Base-by-base conservation (phyloP, 371 early-diverging fungal species). In the Saksenaea oblongispora region DNA sequence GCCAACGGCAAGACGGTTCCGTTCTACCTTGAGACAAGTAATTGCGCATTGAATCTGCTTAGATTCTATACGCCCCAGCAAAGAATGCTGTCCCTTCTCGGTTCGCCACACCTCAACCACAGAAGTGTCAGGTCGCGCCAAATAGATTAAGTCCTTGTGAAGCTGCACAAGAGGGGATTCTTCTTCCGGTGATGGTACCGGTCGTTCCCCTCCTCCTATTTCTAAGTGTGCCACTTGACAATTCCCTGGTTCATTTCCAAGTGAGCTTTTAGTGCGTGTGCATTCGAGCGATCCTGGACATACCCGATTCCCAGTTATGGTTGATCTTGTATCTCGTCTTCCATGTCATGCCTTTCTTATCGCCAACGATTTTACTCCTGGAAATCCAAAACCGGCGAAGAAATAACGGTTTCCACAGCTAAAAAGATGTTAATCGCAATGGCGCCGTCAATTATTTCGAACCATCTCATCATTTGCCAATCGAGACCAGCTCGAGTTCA, bases 321-420 rank as follows among this genome's bases (percentile, higher is more conserved):
- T 71, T 76, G 14, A 75, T 61, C 27, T 69, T 67, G 58, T 80
- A 83, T 39, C 74, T 62, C 44, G 53, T 65, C 56, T 80, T 80
- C 83, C 83, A 84, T 72, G 26, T 54, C 57, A 18, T 59, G 34
- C 65, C 26, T 64, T 27, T 42, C 8, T n/a, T 36, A 62, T 27
- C 44, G 11, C 18, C 36, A 64, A 34, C 56, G 24, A 14, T 31
- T 44, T 36, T 51, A 28, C 17, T 42, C 35, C 27, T 37, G 54
- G 64, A 66, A 61, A 68, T 65, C 13, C 59, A 61, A 54, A 82
- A 84, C 14, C 74, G 69, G 4, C 51, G 55, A 17, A 73, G 42
- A 62, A 73, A 84, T 2, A 84, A 66, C 5, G 73, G 72, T 57
- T 78, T 82, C 84, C 84, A 84, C n/a, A 84, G 64, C 84, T 83